Evolutionary conservation across 495 filamentous ascomycete species (phyloP), one percentile per base, ranked within the genome.

Genomic region (Hypomontagnella submonticulosa): DNA sequence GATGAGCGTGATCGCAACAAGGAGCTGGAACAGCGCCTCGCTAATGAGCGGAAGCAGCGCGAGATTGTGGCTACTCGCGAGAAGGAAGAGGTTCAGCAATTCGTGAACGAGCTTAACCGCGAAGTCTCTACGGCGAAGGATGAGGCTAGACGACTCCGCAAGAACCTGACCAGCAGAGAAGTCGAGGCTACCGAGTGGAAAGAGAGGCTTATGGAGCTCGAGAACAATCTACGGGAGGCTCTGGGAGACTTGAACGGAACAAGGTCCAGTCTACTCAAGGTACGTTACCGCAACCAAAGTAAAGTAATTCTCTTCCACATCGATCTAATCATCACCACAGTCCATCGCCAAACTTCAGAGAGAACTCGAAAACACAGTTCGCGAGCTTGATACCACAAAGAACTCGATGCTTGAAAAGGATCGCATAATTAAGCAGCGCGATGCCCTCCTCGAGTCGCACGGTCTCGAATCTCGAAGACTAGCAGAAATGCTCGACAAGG

Each of bases 101-200:
- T 93, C 61, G 84, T 96, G 76, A 91, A 93, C 71, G 90, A 96
- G 56, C 83, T 97, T 55, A 96, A 96, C 65, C 84, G 85, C 33
- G 91, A 97, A 76, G 82, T 86, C n/a, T 87, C 87, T 20, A 77
- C 85, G 18, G 87, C 90, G 40, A 96, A 94, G 79, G 96, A 98
- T 57, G 96, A 99, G 55, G 85, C 85, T n/a, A 83, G 92, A 48
- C 82, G 85, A 59, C 79, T 98, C 53, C 88, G 90, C 66, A 91
- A 94, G 78, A 90, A 77, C 62, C 79, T 99, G n/a, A 88, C 89
- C 4, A 85, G 86, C 16, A 87, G 90, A 18, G 93, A 98, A 73
- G 88, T 94, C 46, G 95, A 98, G 71, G 91, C 91, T 4, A 87
- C 87, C 9, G 89, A 91, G 52, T 97, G 89, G 88, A 93, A 93